Evolutionary conservation across 2,329 filamentous ascomycete species (phyloP).

Genomic region (Arachnomyces sp.): DNA sequence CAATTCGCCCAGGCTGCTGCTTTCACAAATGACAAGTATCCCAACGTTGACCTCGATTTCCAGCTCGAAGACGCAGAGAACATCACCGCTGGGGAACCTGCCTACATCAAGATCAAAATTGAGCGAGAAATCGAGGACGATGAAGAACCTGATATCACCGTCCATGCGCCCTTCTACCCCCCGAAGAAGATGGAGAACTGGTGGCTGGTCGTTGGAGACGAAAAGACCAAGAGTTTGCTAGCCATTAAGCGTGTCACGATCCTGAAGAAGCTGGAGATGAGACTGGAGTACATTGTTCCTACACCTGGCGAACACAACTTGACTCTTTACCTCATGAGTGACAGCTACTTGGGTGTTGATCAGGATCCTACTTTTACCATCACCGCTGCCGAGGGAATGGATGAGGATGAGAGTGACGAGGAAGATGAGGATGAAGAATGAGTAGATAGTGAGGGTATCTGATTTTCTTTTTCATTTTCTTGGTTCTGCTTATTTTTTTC

Average conservation of each 20-base stretch:
- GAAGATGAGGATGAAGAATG: slow-evolving; percentile 53
- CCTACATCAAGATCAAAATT: slow-evolving; percentile 76
- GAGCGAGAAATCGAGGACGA: slow-evolving; percentile 70
- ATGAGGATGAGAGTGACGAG: slow-evolving; percentile 83
- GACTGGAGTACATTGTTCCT: slow-evolving; percentile 81
- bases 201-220: slow-evolving; percentile 95
- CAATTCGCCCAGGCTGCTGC: slow-evolving; percentile 83
- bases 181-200: slow-evolving; percentile 90
- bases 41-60: slow-evolving; percentile 86
- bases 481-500: slow-evolving; percentile 12
- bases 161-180: slow-evolving; percentile 94
- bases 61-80: slow-evolving; percentile 72
- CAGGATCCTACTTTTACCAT: slow-evolving; percentile 87
- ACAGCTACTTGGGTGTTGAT: slow-evolving; percentile 94
- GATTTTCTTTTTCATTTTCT: slow-evolving; percentile 12
- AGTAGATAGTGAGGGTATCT: slow-evolving; percentile 5
- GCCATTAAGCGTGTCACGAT: slow-evolving; percentile 94
- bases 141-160: slow-evolving; percentile 68
- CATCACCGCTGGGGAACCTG: slow-evolving; percentile 69
- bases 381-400: slow-evolving; percentile 82
- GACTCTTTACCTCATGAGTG: slow-evolving; percentile 91
- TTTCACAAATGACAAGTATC: slow-evolving; percentile 95
- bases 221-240: slow-evolving; percentile 75
- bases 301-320: slow-evolving; percentile 77
- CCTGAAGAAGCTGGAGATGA: slow-evolving; percentile 64